These are phyloP conservation scores for Chlamydomonas sp. DNA, from an alignment of 139 green algal genomes.

Conservation along the genomic window DNA sequence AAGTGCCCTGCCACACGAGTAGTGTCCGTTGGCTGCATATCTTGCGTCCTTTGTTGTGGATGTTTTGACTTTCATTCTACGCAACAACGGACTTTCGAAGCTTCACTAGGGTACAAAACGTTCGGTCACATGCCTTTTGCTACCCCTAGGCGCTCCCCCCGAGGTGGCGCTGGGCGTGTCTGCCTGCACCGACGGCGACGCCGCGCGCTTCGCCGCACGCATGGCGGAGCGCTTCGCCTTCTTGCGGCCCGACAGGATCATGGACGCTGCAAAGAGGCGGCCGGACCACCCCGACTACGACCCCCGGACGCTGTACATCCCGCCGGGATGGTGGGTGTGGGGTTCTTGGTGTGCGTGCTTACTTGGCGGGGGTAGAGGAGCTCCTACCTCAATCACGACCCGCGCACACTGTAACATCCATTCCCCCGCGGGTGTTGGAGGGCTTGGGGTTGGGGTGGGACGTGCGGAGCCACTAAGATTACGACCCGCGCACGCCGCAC, in stretches of 20 bases:
- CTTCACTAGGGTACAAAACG: not conserved
- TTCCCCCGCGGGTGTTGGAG: no score
- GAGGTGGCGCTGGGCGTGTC: constrained; percentile 47
- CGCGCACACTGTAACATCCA: no score
- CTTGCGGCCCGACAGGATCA: constrained; percentile 72
- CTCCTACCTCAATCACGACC: no score
- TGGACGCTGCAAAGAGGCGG: constrained; percentile 62
- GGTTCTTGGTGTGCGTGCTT: constrained; percentile 56
- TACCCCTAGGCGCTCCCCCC: constrained; percentile 14
- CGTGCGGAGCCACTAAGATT: no score
- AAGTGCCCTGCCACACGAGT: not conserved
- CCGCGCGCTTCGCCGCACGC: constrained; percentile 64
- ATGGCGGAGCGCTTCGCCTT: constrained; percentile 79
- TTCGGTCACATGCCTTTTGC: not conserved
- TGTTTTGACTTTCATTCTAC: not conserved
- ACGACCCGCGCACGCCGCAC: no score
- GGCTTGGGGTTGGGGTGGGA: no score
- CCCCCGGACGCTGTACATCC: constrained; percentile 84
- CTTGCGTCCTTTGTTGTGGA: not conserved
- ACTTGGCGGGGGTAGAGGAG: not conserved
- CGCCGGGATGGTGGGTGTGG: constrained; percentile 62
- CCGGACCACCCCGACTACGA: constrained; percentile 81
- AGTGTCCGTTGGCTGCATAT: not conserved
- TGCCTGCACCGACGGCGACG: constrained; percentile 45
- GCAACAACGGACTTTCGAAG: not conserved